phyloP scores from a whole-genome alignment of 2,329 filamentous ascomycete species.

The Calonectria pseudoturangicola region DNA sequence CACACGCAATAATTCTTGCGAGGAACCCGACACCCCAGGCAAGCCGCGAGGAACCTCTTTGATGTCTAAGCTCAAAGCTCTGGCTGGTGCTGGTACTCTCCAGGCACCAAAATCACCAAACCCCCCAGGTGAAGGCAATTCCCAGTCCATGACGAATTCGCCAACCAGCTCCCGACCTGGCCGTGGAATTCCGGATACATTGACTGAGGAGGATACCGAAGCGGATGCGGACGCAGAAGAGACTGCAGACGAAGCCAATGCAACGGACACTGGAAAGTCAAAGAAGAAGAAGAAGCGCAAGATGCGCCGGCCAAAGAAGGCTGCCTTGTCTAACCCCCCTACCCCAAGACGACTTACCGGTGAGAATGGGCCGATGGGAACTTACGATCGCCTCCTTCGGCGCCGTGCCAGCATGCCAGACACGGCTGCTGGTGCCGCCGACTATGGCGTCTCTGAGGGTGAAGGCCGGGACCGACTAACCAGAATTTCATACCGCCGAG shows the following conservation, averaged over 20 bases:
- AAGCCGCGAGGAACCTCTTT: conserved; percentile 79
- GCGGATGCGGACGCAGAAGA: conserved; percentile 86
- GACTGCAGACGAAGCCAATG: conserved; percentile 84
- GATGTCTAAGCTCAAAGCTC: conserved; percentile 86
- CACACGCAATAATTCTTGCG: conserved; percentile 79
- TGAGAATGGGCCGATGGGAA: conserved; percentile 64
- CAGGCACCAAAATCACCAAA: conserved; percentile 67
- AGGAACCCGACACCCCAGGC: conserved; percentile 76
- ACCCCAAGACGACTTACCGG: conserved; percentile 72
- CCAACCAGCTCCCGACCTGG: conserved; percentile 67
- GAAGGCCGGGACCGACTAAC: conserved; percentile 79
- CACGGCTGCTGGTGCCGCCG: conserved; percentile 71
- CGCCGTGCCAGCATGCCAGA: conserved; percentile 81
- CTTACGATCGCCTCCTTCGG: conserved; percentile 71
- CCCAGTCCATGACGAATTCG: conserved; percentile 67
- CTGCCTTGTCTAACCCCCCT: conserved; percentile 78
- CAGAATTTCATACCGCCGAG: conserved; percentile 69
- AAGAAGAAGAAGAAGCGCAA: conserved; percentile 77
- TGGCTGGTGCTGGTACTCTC: conserved; percentile 74
- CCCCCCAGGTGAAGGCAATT: conserved; percentile 58
- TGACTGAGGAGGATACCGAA: conserved; percentile 69
- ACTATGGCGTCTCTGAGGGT: conserved; percentile 83
- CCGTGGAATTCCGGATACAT: conserved; percentile 71
- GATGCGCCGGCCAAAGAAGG: conserved; percentile 73
- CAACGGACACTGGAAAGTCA: conserved; percentile 60